Base-by-base conservation (phyloP, 225 moss, liverwort and hornwort species). In the Polytrichum commune region DNA sequence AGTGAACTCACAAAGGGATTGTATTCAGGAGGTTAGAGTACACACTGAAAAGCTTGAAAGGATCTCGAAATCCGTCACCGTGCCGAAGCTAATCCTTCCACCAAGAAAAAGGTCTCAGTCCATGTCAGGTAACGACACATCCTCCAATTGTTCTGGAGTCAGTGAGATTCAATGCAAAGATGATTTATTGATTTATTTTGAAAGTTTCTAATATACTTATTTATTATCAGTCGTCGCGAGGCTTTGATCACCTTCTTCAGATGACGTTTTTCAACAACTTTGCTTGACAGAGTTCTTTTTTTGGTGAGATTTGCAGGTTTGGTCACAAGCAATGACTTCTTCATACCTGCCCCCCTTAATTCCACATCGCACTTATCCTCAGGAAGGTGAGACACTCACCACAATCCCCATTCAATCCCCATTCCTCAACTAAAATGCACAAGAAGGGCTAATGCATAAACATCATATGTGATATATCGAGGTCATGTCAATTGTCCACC, bases 301-400 rank as follows among this genome's bases (percentile, higher is more conserved):
- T 8, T 2, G 0, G 9, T 23, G 58, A 5, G 22, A 58, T 5
- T 27, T 61, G 57, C 68, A 93, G 90, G 86, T 9, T 67, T 88
- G 60, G 90, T 93, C 1, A 75, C 83, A 74, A 88, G 76, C 76
- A 93, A 90, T 18, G 90, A 93, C 73, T 89, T 93, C 57, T 90
- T 93, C 73, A 88, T 90, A 72, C 80, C 85, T 32, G 69, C 81
- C 69, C 82, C 90, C 22, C 73, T 85, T 38, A 69, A 63, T 60
- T 7, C 77, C n/a, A 46, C 30, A 63, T 69, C 54, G 54, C 73
- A 60, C 18, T 76, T 69, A 71, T 79, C 46, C 66, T 66, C 53
- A 19, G 33, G 69, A 78, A 84, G 81, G 81, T 83, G 65, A 76
- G 27, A 70, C 72, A 57, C 7, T 5, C 0, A 74, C 53, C 27